Evolutionary conservation across 2,329 filamentous ascomycete genomes (phyloP).

Genomic region (Scortechinia acanthostroma): DNA sequence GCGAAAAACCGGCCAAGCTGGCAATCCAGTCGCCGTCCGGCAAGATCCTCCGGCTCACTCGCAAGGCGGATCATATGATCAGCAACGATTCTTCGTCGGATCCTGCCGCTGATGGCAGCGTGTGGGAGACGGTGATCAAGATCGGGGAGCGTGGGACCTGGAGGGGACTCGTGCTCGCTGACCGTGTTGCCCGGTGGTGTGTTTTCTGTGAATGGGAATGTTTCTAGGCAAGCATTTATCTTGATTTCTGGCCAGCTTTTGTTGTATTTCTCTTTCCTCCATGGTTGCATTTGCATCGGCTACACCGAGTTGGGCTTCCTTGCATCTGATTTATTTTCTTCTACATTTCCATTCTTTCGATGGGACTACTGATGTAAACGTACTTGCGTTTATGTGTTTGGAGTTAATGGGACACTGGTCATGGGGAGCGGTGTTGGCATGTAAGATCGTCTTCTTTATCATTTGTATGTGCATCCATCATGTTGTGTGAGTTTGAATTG

Average conservation of each 20-base stretch:
- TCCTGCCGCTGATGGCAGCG: conserved; percentile 37
- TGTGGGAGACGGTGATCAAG: conserved; percentile 64
- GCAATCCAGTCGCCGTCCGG: neutral
- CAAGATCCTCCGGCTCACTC: conserved; percentile 16
- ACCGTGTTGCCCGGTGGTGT: conserved; percentile 60
- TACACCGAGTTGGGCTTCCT: no score
- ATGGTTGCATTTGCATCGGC: conserved; percentile 1
- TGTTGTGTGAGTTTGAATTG: no score
- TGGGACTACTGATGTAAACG: no score
- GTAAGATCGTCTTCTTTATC: no score
- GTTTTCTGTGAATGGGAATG: conserved; percentile 66
- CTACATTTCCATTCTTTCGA: no score
- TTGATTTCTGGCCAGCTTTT: conserved; percentile 3
- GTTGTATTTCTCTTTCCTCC: conserved; percentile 4
- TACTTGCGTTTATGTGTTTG: no score
- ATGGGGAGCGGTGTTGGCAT: no score
- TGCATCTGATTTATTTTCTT: no score
- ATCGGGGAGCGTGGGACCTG: conserved; percentile 56
- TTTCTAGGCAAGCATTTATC: conserved; percentile 8
- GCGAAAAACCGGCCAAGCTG: neutral
- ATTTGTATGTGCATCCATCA: no score
- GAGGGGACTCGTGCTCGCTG: conserved; percentile 56
- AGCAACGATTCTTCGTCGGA: conserved; percentile 18
- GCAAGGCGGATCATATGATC: conserved; percentile 34
- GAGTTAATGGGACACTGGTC: no score